Evolutionary conservation across 805 yeast species (phyloP), one percentile per base, ranked within the genome.

Genomic region (Starmera amethionina): DNA sequence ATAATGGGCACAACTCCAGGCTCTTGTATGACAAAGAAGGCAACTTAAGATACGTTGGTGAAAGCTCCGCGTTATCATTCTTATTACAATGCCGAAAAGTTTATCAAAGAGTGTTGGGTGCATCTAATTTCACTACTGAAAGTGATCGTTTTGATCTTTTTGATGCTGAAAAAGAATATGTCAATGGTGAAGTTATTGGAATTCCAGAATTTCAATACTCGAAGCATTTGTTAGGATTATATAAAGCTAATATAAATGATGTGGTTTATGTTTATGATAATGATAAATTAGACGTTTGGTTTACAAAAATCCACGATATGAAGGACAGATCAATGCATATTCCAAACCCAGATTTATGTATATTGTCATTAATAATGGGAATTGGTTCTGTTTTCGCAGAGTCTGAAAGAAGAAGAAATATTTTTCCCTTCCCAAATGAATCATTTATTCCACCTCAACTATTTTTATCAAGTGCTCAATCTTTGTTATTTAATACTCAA

Each of bases 21-120:
- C 44, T 65, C 18, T 40, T 67, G 12, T 50, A 51, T 44, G 70
- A 65, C 42, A 54, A 51, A 8, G 56, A 57, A 6, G 70, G 70
- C 0, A 59, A 58, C 19, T 44, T 60, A 14, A 46, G 68, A 19
- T 67, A 64, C 40, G 44, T 67, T 38, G 72, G 73, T 8, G 73
- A 68, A 40, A 59, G 67, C 28, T 63, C 67, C 22, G 65, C 70
- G 0, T 53, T 65, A 10, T 63, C 73, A 3, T 56, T 66, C 34
- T 50, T 69, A 7, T 52, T 63, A 30, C 73, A 69, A 44, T 57
- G 65, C 4, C 49, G 72, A 10, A 63, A 60, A 39, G 51, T 68
- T 1, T 68, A 67, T 45, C 43, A 47, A 27, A 53, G 48, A 14
- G 47, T 50, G 3, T 39, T 62, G 29, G 67, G 68, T 0, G 46